Evolutionary conservation across 768 basidiomycete species (phyloP).

Genomic region (Leucosporidium scottii): DNA sequence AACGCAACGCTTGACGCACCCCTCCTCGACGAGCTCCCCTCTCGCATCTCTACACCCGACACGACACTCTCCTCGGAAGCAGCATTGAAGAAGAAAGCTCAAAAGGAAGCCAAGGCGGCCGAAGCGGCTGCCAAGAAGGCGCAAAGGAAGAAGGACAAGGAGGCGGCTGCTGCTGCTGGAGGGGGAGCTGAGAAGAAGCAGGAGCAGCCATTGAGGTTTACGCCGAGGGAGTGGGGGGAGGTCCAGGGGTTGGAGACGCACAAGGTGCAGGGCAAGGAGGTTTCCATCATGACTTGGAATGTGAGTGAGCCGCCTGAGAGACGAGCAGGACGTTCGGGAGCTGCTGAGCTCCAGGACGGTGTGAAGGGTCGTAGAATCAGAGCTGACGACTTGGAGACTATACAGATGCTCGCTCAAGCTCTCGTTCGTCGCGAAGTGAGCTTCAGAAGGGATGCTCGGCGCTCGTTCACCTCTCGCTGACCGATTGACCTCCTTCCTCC

Average conservation of each 20-base stretch:
- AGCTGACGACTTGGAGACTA: background rate
- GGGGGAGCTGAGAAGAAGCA: background rate
- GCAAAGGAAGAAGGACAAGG: background rate
- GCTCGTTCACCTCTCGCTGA: too few species aligned
- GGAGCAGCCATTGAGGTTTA: constrained; percentile 11
- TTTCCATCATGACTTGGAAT: constrained; percentile 27
- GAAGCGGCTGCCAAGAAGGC: background rate
- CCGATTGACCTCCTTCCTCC: too few species aligned
- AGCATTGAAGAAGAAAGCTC: too few species aligned
- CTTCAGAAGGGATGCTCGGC: background rate
- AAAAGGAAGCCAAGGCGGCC: background rate
- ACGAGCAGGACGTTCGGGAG: background rate
- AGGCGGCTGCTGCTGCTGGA: background rate
- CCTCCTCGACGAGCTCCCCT: too few species aligned
- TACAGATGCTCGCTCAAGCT: constrained; percentile 32
- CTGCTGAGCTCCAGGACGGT: background rate
- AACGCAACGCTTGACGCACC: too few species aligned
- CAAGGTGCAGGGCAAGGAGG: constrained; percentile 1
- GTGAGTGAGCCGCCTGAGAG: constrained; percentile 1
- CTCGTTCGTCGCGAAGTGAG: constrained; percentile 21
- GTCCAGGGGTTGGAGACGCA: background rate
- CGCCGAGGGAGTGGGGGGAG: constrained; percentile 19
- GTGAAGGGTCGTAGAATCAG: background rate
- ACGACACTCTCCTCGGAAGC: too few species aligned
- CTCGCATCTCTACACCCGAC: too few species aligned